A percentile compares a stretch with the other conserved stretches of the same genome.
These are phyloP conservation scores for Rhodotorula sp. DNA, from an alignment of 1,284 basidiomycete genomes.

Conservation along the genomic window DNA sequence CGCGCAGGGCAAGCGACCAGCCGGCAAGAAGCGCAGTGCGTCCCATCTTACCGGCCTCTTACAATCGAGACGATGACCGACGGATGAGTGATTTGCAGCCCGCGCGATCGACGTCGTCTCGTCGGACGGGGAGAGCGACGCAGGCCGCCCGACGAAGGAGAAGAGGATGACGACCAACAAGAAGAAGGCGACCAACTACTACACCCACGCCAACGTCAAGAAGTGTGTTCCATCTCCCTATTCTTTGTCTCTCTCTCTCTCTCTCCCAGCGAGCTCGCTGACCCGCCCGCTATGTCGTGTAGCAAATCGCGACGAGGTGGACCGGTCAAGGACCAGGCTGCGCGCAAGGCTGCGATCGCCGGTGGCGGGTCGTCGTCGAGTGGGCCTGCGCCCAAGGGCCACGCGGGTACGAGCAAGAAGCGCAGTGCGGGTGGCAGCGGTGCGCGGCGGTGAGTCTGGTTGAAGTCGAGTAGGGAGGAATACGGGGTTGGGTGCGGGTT, in stretches of 20 bases:
- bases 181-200: slow-evolving; percentile 87
- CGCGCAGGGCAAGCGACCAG: neutral
- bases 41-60: neutral
- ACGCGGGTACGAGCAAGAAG: slow-evolving; percentile 30
- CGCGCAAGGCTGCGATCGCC: slow-evolving; percentile 15
- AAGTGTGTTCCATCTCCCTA: slow-evolving; percentile 24
- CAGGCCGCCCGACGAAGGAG: slow-evolving; percentile 56
- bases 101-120: slow-evolving; percentile 31
- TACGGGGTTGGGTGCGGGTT: neutral
- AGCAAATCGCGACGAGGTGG: slow-evolving; percentile 35
- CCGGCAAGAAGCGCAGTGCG: slow-evolving; percentile 43
- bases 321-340: slow-evolving; percentile 27
- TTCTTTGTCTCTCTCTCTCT: neutral
- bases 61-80: neutral
- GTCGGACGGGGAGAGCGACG: slow-evolving; percentile 43
- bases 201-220: slow-evolving; percentile 56
- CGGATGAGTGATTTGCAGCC: neutral
- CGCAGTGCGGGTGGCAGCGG: slow-evolving; percentile 10
- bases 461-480: too few species aligned
- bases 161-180: slow-evolving; percentile 87
- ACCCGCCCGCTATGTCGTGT: neutral
- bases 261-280: neutral
- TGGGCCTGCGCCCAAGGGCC: slow-evolving; percentile 16
- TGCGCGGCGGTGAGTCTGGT: neutral
- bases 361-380: neutral